phyloP scores from a whole-genome alignment of 2,329 filamentous ascomycete species.

The Cladosporium sp. region DNA sequence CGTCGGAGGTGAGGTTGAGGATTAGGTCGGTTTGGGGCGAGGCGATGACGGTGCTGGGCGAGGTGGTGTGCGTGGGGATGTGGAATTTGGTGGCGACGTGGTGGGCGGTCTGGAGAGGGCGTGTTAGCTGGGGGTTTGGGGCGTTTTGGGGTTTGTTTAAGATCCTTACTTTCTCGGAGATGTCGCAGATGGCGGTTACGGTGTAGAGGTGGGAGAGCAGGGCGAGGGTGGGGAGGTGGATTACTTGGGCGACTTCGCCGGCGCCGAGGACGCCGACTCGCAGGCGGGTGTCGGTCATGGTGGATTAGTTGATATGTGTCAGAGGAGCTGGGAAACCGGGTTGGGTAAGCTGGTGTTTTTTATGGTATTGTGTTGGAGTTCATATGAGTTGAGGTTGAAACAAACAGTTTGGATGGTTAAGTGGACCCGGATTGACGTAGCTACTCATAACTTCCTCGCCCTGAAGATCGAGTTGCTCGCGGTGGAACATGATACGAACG shows the following conservation, averaged over 20 bases:
- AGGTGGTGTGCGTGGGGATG: constrained; percentile 29
- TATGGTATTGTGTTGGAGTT: not conserved
- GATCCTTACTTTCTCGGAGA: constrained; percentile 35
- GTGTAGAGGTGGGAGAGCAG: constrained; percentile 41
- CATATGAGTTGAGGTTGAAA: not conserved
- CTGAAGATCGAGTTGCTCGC: too few relatives aligned
- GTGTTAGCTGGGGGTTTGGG: not conserved
- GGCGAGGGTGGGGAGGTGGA: constrained; percentile 48
- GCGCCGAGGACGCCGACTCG: constrained; percentile 43
- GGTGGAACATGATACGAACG: too few relatives aligned
- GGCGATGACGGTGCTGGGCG: constrained; percentile 38
- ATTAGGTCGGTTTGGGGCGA: constrained; percentile 47
- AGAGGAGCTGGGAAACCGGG: not conserved
- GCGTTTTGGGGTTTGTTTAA: not conserved
- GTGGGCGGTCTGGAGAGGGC: constrained; percentile 16
- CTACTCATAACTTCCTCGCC: not conserved
- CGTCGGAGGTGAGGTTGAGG: constrained; percentile 48
- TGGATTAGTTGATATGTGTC: not conserved
- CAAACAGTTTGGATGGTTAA: not conserved
- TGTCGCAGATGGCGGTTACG: constrained; percentile 47
- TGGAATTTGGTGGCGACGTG: constrained; percentile 37
- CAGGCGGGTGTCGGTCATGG: constrained; percentile 6
- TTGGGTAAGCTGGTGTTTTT: not conserved
- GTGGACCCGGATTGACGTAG: constrained; percentile 8
- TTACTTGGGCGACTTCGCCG: constrained; percentile 40